Conservation (phyloP, 2,329 filamentous ascomycete species). For the Hypoxylon sp. region DNA sequence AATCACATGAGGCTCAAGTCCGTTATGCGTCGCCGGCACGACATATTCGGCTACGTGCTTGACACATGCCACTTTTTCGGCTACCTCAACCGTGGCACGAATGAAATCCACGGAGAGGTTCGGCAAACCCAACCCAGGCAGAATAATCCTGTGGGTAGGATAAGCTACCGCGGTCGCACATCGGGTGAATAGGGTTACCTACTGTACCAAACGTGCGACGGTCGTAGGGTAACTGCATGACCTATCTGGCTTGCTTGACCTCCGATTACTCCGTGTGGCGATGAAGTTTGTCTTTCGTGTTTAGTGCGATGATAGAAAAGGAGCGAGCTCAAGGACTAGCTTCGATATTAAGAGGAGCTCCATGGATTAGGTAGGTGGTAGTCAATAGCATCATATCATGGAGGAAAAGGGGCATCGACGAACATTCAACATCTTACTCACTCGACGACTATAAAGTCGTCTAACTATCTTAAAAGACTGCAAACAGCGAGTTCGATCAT, state of each 20-base stretch:
- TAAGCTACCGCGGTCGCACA: conserved; percentile 7
- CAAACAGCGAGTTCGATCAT: conserved; percentile 3
- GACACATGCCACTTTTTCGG: conserved; percentile 12
- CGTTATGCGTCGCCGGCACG: conserved; percentile 11
- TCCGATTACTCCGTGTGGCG: neutral
- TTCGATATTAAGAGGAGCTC: neutral
- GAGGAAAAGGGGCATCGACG: neutral
- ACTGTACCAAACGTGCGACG: conserved; percentile 11
- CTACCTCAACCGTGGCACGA: conserved; percentile 18
- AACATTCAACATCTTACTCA: neutral
- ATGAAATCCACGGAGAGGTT: neutral
- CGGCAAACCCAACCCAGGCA: neutral
- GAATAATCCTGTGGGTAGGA: neutral
- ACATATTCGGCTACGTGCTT: conserved; percentile 16
- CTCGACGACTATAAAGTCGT: neutral
- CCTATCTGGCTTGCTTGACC: neutral
- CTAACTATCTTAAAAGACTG: neutral
- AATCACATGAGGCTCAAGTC: conserved; percentile 15
- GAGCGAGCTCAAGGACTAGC: neutral
- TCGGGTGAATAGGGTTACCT: conserved; percentile 23
- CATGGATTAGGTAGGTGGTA: neutral
- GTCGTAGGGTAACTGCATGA: conserved; percentile 13
- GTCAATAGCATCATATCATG: neutral
- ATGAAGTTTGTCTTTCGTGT: neutral
- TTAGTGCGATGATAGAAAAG: neutral